Conservation (phyloP, 805 yeast species). For the Candida silvicultrix region DNA sequence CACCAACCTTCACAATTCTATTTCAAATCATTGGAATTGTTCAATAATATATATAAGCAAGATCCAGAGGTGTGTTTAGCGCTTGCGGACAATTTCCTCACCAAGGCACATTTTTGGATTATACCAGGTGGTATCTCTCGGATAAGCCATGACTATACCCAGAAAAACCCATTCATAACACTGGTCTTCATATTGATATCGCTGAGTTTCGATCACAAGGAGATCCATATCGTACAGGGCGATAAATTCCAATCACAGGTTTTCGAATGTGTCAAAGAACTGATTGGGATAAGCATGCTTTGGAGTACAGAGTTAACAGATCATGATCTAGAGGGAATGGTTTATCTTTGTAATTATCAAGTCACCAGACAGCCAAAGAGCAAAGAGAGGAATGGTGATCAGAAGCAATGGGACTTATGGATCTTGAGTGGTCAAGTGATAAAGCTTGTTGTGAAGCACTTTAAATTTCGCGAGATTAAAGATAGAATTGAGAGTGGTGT, state of each 20-base stretch:
- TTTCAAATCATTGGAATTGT: slow-evolving; percentile 30
- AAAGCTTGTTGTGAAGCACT: slow-evolving; percentile 22
- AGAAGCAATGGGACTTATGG: slow-evolving; percentile 33
- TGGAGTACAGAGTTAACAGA: slow-evolving; percentile 48
- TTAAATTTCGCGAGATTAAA: slow-evolving; percentile 37
- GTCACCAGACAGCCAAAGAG: slow-evolving; percentile 41
- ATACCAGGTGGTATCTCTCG: slow-evolving; percentile 54
- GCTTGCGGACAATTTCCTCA: slow-evolving; percentile 41
- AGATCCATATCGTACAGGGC: slow-evolving; percentile 43
- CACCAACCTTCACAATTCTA: slow-evolving; percentile 32
- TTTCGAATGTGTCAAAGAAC: slow-evolving; percentile 25
- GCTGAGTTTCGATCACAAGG: slow-evolving; percentile 39
- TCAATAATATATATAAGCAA: slow-evolving; percentile 18
- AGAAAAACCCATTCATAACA: slow-evolving; percentile 46
- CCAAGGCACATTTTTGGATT: slow-evolving; percentile 53
- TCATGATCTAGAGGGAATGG: slow-evolving; percentile 54
- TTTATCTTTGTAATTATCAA: slow-evolving; percentile 48
- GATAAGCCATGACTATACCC: slow-evolving; percentile 38
- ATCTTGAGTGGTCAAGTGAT: not conserved
- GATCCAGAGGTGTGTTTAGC: slow-evolving; percentile 37
- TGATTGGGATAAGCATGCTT: slow-evolving; percentile 36
- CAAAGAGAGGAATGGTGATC: slow-evolving; percentile 16
- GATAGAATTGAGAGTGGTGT: slow-evolving; percentile 25
- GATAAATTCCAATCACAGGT: slow-evolving; percentile 41
- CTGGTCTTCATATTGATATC: slow-evolving; percentile 48